Percentiles rank a stretch among this genome's conserved stretches.
Conservation (phyloP, 2,329 filamentous ascomycete species). For the Hymenoscyphus repandus region DNA sequence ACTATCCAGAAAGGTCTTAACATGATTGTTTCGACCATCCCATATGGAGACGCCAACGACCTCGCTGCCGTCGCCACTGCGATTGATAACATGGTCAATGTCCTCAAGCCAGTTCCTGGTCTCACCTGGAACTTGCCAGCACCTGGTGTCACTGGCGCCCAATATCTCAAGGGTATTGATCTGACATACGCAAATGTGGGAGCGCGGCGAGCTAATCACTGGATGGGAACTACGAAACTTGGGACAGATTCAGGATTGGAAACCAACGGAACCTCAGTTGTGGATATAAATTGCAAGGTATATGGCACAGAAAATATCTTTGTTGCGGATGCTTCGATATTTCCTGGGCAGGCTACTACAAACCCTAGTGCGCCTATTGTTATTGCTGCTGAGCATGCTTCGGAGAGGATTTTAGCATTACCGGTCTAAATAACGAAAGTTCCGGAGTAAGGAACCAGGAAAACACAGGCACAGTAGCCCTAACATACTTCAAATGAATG, state of each 20-base stretch:
- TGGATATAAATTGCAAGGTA: constrained; percentile 56
- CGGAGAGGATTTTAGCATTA: constrained; percentile 28
- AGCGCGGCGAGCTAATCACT: constrained; percentile 31
- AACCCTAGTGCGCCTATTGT: constrained; percentile 63
- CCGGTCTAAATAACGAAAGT: neutral
- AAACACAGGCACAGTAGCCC: too few species aligned
- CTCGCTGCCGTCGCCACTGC: constrained; percentile 56
- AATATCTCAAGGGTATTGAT: constrained; percentile 45
- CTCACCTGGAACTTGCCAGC: constrained; percentile 54
- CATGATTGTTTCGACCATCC: constrained; percentile 54
- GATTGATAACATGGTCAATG: constrained; percentile 53
- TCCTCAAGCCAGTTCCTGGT: constrained; percentile 47
- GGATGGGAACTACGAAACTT: constrained; percentile 37
- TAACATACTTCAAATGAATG: too few species aligned
- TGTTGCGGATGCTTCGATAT: constrained; percentile 61
- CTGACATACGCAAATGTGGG: constrained; percentile 24
- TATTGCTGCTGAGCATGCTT: constrained; percentile 49
- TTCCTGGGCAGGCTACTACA: constrained; percentile 62
- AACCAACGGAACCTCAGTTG: constrained; percentile 50
- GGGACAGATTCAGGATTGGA: constrained; percentile 40
- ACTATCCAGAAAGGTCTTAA: constrained; percentile 52
- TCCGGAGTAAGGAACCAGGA: too few species aligned
- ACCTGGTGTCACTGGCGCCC: constrained; percentile 45
- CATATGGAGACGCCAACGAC: constrained; percentile 47
- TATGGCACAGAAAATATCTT: constrained; percentile 63